phyloP scores from a whole-genome alignment of 768 basidiomycete species.

The Hirschioporus abietinus region DNA sequence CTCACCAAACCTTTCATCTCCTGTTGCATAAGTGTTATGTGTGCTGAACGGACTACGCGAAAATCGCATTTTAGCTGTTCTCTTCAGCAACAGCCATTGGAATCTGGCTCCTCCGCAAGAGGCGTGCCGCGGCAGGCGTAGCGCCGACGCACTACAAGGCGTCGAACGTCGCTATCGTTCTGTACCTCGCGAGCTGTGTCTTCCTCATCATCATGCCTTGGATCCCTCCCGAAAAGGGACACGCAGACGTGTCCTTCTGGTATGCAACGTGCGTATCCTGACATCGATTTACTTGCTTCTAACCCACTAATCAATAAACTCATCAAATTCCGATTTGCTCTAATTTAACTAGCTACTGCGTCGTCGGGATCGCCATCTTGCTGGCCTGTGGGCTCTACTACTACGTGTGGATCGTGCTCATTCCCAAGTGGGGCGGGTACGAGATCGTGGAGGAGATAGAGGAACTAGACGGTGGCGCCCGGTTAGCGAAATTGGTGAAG shows the following conservation, averaged over 20 bases:
- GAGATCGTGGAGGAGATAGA: conserved; percentile 69
- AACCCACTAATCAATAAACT: no score
- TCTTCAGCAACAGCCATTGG: conserved; percentile 23
- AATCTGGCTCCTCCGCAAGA: conserved; percentile 25
- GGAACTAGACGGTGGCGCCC: conserved; percentile 45
- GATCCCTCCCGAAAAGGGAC: conserved; percentile 24
- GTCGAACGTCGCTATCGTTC: conserved; percentile 17
- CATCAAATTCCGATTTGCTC: conserved; percentile 5
- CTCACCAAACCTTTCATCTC: conserved; percentile 9
- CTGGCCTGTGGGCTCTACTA: conserved; percentile 25
- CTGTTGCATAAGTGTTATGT: neutral
- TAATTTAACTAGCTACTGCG: conserved; percentile 18
- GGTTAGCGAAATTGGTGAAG: conserved; percentile 41
- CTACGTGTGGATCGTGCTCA: conserved; percentile 36
- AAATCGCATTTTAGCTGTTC: conserved; percentile 19
- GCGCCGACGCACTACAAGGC: conserved; percentile 18
- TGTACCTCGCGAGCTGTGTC: conserved; percentile 18
- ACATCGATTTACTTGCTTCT: neutral
- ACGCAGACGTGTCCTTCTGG: conserved; percentile 27
- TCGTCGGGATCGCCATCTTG: conserved; percentile 24
- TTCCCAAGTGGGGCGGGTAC: conserved; percentile 40
- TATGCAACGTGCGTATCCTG: conserved; percentile 20
- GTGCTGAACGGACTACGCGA: neutral
- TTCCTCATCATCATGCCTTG: conserved; percentile 32
- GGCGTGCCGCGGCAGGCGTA: conserved; percentile 22